These are phyloP conservation scores for Termitomyces sp. DNA, from an alignment of 768 basidiomycete genomes.

Conservation along the genomic window DNA sequence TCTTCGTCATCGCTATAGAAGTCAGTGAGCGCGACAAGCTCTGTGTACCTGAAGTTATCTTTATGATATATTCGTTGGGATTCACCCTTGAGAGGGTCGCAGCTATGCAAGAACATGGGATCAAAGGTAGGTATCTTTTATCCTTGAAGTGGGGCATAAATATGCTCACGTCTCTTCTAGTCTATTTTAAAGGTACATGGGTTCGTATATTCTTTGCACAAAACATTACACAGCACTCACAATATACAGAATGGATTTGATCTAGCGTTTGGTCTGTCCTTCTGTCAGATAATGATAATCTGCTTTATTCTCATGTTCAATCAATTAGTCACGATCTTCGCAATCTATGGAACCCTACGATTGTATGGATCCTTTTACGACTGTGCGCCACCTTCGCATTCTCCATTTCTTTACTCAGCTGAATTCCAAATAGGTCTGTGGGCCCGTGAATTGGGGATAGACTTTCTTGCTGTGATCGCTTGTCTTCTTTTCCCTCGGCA, in stretches of 20 bases:
- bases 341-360: constrained; percentile 72
- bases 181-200: constrained; percentile 86
- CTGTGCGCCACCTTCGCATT: constrained; percentile 34
- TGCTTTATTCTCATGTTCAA: neutral
- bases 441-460: constrained; percentile 71
- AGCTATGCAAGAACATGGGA: constrained; percentile 93
- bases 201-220: constrained; percentile 33
- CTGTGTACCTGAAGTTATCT: constrained; percentile 64
- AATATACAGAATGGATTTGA: constrained; percentile 82
- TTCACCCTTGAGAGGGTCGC: constrained; percentile 92
- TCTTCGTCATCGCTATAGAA: constrained; percentile 82
- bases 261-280: constrained; percentile 69
- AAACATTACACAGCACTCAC: neutral
- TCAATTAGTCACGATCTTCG: constrained; percentile 68
- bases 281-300: neutral
- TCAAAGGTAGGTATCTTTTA: constrained; percentile 55
- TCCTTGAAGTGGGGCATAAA: neutral
- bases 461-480: constrained; percentile 85
- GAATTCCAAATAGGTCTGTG: constrained; percentile 44
- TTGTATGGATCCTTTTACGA: constrained; percentile 73
- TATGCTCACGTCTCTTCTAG: constrained; percentile 30
- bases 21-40: constrained; percentile 57
- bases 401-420: neutral
- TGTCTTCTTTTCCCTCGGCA: constrained; percentile 88
- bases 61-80: constrained; percentile 78